These are phyloP conservation scores for Elsinoe australis DNA, from an alignment of 2,329 filamentous ascomycete species.

Conservation along the genomic window DNA sequence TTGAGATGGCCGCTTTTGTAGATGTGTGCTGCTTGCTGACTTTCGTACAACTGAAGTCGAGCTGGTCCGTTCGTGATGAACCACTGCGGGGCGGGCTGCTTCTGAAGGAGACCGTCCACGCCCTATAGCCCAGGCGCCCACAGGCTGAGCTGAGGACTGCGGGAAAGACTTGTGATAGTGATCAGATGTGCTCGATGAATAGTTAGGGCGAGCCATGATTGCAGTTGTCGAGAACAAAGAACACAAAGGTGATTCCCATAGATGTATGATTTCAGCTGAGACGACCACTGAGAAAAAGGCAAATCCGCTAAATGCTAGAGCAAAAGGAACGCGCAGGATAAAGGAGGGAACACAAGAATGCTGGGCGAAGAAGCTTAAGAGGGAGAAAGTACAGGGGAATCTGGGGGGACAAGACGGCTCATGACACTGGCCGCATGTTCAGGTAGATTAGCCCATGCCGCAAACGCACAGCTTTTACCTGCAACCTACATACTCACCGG, in stretches of 20 bases:
- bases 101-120: not conserved
- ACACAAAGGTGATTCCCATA: not conserved
- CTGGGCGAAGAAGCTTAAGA: constrained; percentile 7
- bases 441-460: not conserved
- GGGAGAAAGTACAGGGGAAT: not conserved
- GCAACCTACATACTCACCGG: not conserved
- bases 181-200: not conserved
- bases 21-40: not conserved
- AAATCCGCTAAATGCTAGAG: not conserved
- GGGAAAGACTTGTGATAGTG: not conserved
- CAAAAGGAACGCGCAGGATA: not conserved
- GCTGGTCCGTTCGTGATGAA: not conserved
- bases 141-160: not conserved
- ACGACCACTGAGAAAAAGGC: not conserved
- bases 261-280: not conserved
- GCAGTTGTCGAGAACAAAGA: not conserved
- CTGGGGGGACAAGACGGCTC: not conserved
- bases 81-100: not conserved
- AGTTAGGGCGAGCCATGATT: not conserved
- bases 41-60: not conserved
- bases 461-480: not conserved
- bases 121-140: not conserved
- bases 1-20: not conserved
- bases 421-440: not conserved
- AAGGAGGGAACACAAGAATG: not conserved